These are phyloP conservation scores for Candida suzukii DNA, from an alignment of 805 yeast species.

Conservation along the genomic window DNA sequence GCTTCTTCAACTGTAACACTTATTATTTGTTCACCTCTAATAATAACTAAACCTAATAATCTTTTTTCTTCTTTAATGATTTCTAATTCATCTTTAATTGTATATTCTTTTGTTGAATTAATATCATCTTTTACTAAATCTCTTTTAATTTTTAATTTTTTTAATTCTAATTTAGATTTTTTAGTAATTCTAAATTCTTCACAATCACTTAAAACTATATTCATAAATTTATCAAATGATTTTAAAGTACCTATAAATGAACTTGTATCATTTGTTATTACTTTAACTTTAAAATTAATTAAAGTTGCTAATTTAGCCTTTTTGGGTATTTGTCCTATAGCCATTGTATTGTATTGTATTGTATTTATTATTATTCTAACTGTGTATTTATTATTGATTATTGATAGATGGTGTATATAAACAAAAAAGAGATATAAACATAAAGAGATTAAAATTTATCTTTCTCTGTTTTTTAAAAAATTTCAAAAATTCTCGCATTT, in stretches of 20 bases:
- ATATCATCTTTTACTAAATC: background rate
- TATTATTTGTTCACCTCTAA: constrained; percentile 85
- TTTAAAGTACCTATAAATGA: constrained; percentile 72
- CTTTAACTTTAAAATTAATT: constrained; percentile 64
- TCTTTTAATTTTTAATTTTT: constrained; percentile 15
- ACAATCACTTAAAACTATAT: constrained; percentile 75
- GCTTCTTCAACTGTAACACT: constrained; percentile 67
- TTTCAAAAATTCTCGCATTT: no score
- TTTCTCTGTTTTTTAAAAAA: no score
- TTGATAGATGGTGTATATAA: no score
- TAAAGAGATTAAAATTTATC: no score
- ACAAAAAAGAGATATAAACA: no score
- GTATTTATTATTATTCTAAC: no score
- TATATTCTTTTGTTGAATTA: constrained; percentile 9
- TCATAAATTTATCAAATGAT: constrained; percentile 88
- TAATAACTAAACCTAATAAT: constrained; percentile 68
- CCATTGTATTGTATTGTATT: constrained; percentile 8
- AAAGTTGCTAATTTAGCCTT: constrained; percentile 56
- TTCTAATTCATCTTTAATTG: constrained; percentile 25
- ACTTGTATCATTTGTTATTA: constrained; percentile 71
- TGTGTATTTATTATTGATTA: no score
- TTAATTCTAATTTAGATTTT: constrained; percentile 37
- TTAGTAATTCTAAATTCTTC: constrained; percentile 77
- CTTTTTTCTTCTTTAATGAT: constrained; percentile 58
- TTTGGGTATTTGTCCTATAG: constrained; percentile 28